These are phyloP conservation scores for Chalciporus sp. DNA, from an alignment of 1,284 basidiomycete species.

Conservation along the genomic window DNA sequence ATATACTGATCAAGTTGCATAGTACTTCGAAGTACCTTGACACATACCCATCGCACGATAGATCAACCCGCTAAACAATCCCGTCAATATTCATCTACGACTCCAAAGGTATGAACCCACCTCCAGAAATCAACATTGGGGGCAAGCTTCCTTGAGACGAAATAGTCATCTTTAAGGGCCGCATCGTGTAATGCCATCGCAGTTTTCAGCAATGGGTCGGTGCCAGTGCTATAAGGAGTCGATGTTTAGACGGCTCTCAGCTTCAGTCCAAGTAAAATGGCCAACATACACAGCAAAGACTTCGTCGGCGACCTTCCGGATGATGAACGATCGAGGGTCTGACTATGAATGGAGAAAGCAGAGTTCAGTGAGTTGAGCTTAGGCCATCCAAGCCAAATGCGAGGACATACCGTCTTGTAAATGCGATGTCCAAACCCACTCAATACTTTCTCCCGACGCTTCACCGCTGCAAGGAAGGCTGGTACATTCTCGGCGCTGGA, in stretches of 20 bases:
- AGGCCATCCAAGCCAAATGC: background rate
- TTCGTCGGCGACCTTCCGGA: conserved; percentile 85
- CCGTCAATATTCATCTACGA: background rate
- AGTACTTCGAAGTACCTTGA: background rate
- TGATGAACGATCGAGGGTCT: conserved; percentile 86
- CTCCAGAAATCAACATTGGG: conserved; percentile 87
- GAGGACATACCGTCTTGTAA: conserved; percentile 71
- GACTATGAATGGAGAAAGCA: conserved; percentile 48
- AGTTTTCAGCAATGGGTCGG: conserved; percentile 80
- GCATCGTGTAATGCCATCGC: conserved; percentile 87
- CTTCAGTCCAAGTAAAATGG: background rate
- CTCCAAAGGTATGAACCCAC: conserved; percentile 8
- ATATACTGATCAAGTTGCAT: conserved; percentile 1
- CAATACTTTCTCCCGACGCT: conserved; percentile 81
- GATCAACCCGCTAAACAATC: conserved; percentile 66
- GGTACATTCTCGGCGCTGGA: conserved; percentile 80
- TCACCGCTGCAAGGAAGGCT: conserved; percentile 81
- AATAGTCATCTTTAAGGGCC: conserved; percentile 88
- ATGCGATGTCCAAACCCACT: conserved; percentile 87
- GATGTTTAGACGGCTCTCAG: background rate
- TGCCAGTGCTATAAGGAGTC: conserved; percentile 62
- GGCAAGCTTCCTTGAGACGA: conserved; percentile 71
- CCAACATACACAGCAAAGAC: conserved; percentile 74
- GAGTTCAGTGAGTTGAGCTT: background rate
- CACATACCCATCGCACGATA: conserved; percentile 83